Conservation (phyloP, 192 early-diverging fungal species). For the Paraglomus occultum region DNA sequence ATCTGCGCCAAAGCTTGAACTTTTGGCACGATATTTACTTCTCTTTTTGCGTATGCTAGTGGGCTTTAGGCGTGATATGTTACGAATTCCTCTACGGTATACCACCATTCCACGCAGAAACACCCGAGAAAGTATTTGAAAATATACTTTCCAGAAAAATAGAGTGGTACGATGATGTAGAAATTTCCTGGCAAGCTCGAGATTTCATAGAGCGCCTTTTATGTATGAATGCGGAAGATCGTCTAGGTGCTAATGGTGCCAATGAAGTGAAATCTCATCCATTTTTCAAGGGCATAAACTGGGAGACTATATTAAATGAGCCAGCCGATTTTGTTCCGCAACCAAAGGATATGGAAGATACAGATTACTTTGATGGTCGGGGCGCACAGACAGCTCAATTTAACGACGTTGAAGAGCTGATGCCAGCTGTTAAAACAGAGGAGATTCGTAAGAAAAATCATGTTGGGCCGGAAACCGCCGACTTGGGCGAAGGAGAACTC, state of each 20-base stretch:
- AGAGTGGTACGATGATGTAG: slow-evolving; percentile 72
- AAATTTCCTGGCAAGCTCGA: slow-evolving; percentile 67
- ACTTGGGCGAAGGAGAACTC: slow-evolving; percentile 9
- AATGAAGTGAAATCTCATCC: slow-evolving; percentile 72
- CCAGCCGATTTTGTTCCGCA: slow-evolving; percentile 83
- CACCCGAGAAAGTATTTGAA: slow-evolving; percentile 79
- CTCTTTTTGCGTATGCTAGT: slow-evolving; percentile 45
- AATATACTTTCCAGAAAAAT: slow-evolving; percentile 75
- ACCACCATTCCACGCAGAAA: slow-evolving; percentile 79
- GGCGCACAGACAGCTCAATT: slow-evolving; percentile 64
- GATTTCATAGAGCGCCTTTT: slow-evolving; percentile 80
- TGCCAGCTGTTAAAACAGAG: slow-evolving; percentile 8
- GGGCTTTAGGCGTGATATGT: slow-evolving; percentile 86
- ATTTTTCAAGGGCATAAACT: slow-evolving; percentile 71
- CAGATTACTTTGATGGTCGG: slow-evolving; percentile 90
- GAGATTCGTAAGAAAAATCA: slow-evolving; percentile 11
- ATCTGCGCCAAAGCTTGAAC: not conserved
- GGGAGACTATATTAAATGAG: slow-evolving; percentile 60
- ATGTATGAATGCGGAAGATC: slow-evolving; percentile 56
- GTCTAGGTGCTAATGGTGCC: slow-evolving; percentile 70
- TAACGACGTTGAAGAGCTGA: slow-evolving; percentile 34
- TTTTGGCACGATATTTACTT: not conserved
- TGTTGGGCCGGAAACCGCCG: slow-evolving; percentile 29
- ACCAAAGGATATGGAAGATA: slow-evolving; percentile 74
- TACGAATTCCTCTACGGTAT: slow-evolving; percentile 84